Evolutionary conservation across 1,139 yeast genomes (phyloP).

Genomic region (Eremothecium coryli): DNA sequence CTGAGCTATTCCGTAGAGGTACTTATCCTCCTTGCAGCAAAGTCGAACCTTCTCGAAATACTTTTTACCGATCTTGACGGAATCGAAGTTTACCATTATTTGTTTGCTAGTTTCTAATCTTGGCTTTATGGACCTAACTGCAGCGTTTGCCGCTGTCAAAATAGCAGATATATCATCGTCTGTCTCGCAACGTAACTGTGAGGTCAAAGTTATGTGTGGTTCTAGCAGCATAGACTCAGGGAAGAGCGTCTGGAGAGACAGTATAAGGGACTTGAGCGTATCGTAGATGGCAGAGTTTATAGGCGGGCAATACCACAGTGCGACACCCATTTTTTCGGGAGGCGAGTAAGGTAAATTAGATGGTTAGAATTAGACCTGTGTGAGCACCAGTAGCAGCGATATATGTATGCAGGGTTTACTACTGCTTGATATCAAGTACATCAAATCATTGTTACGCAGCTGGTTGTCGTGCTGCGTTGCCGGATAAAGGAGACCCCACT

Average conservation of each 20-base stretch:
- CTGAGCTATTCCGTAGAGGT: conserved; percentile 55
- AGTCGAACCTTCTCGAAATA: conserved; percentile 59
- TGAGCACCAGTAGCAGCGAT: too few species aligned
- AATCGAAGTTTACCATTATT: conserved; percentile 32
- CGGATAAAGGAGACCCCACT: too few species aligned
- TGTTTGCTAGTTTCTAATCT: conserved; percentile 6
- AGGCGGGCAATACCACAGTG: conserved; percentile 73
- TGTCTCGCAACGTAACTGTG: conserved; percentile 44
- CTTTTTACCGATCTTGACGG: conserved; percentile 33
- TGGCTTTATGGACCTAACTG: conserved; percentile 37
- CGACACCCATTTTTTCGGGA: conserved; percentile 30
- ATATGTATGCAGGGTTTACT: too few species aligned
- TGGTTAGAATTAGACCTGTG: too few species aligned
- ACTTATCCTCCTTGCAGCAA: conserved; percentile 46
- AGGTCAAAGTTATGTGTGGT: conserved; percentile 71
- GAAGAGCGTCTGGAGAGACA: conserved; percentile 58
- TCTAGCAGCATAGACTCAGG: conserved; percentile 61
- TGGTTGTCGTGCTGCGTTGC: too few species aligned
- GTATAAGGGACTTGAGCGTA: conserved; percentile 49
- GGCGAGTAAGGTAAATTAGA: too few species aligned
- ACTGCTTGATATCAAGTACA: too few species aligned
- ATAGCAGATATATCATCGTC: conserved; percentile 52
- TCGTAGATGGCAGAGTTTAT: conserved; percentile 46
- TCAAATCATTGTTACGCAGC: too few species aligned
- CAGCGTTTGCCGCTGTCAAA: conserved; percentile 58